phyloP scores from a whole-genome alignment of 306 rosid species.

The Sphenostylis stenocarpa region DNA sequence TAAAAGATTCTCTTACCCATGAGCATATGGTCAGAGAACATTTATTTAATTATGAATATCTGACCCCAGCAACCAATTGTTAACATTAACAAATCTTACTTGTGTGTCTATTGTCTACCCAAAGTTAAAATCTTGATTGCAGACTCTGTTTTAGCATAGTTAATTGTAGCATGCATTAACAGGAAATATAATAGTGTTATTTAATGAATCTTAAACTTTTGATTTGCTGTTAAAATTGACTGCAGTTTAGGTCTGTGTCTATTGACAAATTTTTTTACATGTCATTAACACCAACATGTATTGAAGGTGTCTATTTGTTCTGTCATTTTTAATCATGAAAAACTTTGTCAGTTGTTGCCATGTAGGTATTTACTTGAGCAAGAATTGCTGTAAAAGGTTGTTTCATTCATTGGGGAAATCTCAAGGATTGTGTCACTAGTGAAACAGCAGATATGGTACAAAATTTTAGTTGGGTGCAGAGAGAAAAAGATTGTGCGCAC shows the following conservation, averaged over 20 bases:
- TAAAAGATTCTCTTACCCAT: slow-evolving; percentile 60
- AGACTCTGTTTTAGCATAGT: neutral
- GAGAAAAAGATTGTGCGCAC: neutral
- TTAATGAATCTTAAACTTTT: neutral
- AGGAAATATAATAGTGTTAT: neutral
- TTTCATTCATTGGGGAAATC: neutral
- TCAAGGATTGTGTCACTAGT: neutral
- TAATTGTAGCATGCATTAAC: neutral
- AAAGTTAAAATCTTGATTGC: neutral
- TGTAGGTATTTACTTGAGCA: neutral
- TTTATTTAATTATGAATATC: neutral
- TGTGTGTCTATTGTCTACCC: neutral
- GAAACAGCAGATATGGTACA: neutral
- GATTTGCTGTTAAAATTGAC: neutral
- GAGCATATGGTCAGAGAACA: slow-evolving; percentile 11
- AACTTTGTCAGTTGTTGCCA: neutral
- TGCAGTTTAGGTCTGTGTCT: neutral
- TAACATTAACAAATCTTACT: neutral
- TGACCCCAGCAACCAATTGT: slow-evolving; percentile 31
- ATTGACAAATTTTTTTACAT: neutral
- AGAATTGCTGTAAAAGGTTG: neutral
- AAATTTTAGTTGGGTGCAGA: neutral
- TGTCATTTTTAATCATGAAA: neutral
- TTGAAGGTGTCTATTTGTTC: neutral
- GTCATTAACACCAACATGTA: neutral